Percentiles rank a stretch among this genome's conserved stretches.
These are phyloP conservation scores for Pinus tabuliformis DNA, from an alignment of 75 land plant species.

Conservation along the genomic window DNA sequence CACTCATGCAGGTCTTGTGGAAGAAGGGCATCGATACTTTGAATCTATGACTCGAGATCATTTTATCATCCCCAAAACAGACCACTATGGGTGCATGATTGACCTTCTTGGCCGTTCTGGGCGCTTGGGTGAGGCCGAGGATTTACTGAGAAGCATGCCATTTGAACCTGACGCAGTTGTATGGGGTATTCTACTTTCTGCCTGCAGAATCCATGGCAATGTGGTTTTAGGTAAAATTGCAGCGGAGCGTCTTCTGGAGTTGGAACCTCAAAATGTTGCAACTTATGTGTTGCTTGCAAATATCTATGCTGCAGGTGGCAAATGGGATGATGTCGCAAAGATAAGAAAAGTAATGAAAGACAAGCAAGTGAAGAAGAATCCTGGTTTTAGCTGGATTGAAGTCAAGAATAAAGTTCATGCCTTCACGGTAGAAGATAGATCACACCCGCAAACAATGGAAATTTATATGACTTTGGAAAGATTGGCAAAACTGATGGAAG, in stretches of 20 bases:
- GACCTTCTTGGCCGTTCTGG: slow-evolving; percentile 41
- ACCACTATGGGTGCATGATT: slow-evolving; percentile 46
- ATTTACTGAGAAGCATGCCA: slow-evolving; percentile 32
- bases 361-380: slow-evolving; percentile 33
- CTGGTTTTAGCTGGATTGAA: slow-evolving; percentile 44
- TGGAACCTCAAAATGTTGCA: slow-evolving; percentile 33
- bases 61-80: slow-evolving; percentile 20
- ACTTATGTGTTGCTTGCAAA: slow-evolving; percentile 40
- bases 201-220: slow-evolving; percentile 21
- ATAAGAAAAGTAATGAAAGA: slow-evolving; percentile 39
- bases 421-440: slow-evolving; percentile 38
- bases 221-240: slow-evolving; percentile 23
- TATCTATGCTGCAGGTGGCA: slow-evolving; percentile 43
- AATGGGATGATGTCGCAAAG: slow-evolving; percentile 44
- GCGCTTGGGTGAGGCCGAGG: slow-evolving; percentile 26
- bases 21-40: slow-evolving; percentile 26
- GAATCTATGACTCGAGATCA: slow-evolving; percentile 19
- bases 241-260: slow-evolving; percentile 19
- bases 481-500: slow-evolving; percentile 20
- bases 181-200: slow-evolving; percentile 38
- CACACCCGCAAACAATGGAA: slow-evolving; percentile 27
- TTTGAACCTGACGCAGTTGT: slow-evolving; percentile 22
- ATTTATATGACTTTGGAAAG: slow-evolving; percentile 22
- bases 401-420: slow-evolving; percentile 31
- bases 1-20: slow-evolving; percentile 36